Base-by-base conservation (phyloP, 1,284 basidiomycete genomes). In the Somion occarium region DNA sequence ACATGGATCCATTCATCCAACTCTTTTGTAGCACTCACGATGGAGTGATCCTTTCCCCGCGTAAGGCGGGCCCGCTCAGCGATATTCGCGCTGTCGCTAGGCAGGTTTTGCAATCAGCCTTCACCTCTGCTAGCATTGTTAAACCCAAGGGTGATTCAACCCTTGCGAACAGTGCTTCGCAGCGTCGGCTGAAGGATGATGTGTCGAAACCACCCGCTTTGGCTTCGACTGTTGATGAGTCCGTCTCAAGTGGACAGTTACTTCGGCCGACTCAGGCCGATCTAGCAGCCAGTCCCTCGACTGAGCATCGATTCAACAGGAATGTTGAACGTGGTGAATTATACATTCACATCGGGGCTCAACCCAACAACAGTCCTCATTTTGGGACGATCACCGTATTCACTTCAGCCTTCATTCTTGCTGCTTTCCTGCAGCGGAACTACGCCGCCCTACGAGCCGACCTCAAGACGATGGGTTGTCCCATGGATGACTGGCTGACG, bases 341-440 rank as follows among this genome's bases (percentile, higher is more conserved):
- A 34, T 34, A 34, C 50, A 47, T 67, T 13, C 65, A 67, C 27
- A 60, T 67, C 44, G 65, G 66, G 27, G 60, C 64, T 20, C 66
- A 68, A 48, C 66, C 66, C 5, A 68, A 68, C 53, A 67, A 62
- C 53, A 61, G 58, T 45, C 64, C 64, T 3, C 66, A 68, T 50
- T 52, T 55, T 0, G 66, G 66, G 3, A 67, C 66, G 3, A 59
- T 68, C 38, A 51, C 61, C 46, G 56, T 53, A 19, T 65, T 68
- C 53, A 42, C 62, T 18, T 44, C 60, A 5, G 64, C 60, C 3
- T 66, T 67, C 56, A 24, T 59, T 44, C 30, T 7, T 15, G 30
- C 30, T 34, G 30, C 30, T 34, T 46, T 65, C 26, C 64, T 55
- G 2, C 50, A 52, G 12, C 44, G 3, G 13, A 7, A 34, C 30